These are phyloP conservation scores for Aspergillus nomiae DNA, from an alignment of 2,329 filamentous ascomycete genomes.

Conservation along the genomic window DNA sequence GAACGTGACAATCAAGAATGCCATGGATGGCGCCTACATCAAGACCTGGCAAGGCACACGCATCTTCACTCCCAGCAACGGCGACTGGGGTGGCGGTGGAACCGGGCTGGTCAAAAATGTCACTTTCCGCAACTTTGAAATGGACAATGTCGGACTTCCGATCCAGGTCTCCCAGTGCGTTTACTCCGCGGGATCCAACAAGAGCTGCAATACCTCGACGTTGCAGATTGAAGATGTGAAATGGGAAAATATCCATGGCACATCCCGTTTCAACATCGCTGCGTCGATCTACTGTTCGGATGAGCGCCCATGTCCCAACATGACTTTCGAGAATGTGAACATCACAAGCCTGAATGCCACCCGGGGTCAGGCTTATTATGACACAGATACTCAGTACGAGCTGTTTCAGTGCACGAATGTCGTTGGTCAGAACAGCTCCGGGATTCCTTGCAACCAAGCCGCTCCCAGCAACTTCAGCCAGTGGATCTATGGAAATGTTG, in stretches of 20 bases:
- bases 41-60: background rate
- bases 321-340: background rate
- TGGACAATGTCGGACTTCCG: background rate
- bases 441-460: background rate
- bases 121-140: background rate
- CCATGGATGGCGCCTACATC: background rate
- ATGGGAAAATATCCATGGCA: background rate
- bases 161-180: background rate
- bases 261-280: background rate
- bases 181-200: background rate
- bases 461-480: background rate
- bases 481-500: background rate
- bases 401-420: background rate
- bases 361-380: background rate
- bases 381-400: background rate
- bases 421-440: background rate
- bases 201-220: background rate
- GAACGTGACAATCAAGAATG: background rate
- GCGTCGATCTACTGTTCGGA: background rate
- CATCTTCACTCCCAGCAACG: background rate
- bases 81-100: background rate
- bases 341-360: background rate
- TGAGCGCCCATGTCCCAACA: background rate
- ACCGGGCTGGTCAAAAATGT: background rate
- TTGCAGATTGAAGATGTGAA: background rate